A percentile compares a stretch with the other conserved stretches of the same genome.
phyloP scores from a whole-genome alignment of 257 asterid genomes.

The Petunia secreta region DNA sequence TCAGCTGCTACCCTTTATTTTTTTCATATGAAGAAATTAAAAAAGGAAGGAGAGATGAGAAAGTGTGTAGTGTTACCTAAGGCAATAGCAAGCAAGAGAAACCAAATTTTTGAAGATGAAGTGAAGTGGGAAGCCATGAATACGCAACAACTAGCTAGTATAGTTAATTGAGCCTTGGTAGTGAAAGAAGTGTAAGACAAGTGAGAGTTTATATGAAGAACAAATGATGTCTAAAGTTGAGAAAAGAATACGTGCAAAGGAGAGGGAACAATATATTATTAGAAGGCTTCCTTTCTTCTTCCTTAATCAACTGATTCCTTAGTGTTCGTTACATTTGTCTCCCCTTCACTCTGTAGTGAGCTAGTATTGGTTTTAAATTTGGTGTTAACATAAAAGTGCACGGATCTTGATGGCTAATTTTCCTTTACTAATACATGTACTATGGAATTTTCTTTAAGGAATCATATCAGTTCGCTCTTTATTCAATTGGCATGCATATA shows the following conservation, averaged over 20 bases:
- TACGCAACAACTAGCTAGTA: neutral
- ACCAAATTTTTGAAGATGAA: slow-evolving; percentile 19
- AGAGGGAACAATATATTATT: slow-evolving; percentile 27
- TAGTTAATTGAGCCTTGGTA: neutral
- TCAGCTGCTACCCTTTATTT: neutral
- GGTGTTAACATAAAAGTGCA: neutral
- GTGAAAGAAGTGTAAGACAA: slow-evolving; percentile 15
- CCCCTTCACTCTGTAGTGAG: neutral
- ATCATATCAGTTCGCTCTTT: neutral
- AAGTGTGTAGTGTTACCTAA: slow-evolving; percentile 43
- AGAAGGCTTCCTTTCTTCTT: slow-evolving; percentile 61
- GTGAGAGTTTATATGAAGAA: neutral
- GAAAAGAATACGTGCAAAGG: slow-evolving; percentile 58
- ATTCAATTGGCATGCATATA: too few relatives aligned
- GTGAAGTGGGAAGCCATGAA: slow-evolving; percentile 41
- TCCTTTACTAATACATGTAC: neutral
- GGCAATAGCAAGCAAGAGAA: slow-evolving; percentile 39
- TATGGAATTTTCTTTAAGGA: neutral
- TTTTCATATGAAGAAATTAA: neutral
- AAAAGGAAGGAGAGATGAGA: neutral
- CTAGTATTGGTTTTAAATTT: neutral
- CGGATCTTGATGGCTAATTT: slow-evolving; percentile 9
- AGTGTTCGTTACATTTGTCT: slow-evolving; percentile 26
- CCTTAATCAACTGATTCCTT: slow-evolving; percentile 58
- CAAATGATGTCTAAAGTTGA: slow-evolving; percentile 5